These are phyloP conservation scores for Kwoniella newhampshirensis DNA, from an alignment of 768 basidiomycete species.

Conservation along the genomic window DNA sequence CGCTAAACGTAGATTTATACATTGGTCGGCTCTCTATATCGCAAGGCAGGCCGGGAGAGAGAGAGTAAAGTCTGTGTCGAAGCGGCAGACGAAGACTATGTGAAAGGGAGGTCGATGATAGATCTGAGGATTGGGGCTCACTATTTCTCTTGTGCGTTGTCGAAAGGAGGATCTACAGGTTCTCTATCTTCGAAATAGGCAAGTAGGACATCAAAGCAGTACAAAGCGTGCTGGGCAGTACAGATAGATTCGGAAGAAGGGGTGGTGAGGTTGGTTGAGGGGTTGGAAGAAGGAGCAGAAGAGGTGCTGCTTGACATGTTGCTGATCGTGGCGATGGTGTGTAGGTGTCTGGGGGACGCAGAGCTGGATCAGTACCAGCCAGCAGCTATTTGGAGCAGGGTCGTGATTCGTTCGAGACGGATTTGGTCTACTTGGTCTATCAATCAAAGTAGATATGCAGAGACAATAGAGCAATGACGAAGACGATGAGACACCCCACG, in stretches of 20 bases:
- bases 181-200: conserved; percentile 56
- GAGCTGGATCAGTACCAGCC: too few species aligned
- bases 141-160: conserved; percentile 68
- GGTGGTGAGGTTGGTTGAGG: conserved; percentile 8
- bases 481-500: too few species aligned
- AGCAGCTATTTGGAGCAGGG: too few species aligned
- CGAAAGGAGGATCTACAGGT: conserved; percentile 65
- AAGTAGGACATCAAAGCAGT: conserved; percentile 55
- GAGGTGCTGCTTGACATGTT: not conserved
- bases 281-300: not conserved
- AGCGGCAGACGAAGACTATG: too few species aligned
- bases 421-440: too few species aligned
- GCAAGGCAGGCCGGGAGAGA: not conserved
- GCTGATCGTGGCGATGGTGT: not conserved
- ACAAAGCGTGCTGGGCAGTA: conserved; percentile 48
- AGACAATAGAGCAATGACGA: too few species aligned
- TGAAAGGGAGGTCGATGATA: too few species aligned
- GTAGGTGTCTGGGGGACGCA: too few species aligned
- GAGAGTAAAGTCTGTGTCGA: conserved; percentile 11
- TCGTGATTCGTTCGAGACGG: too few species aligned
- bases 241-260: conserved; percentile 19
- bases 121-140: conserved; percentile 58
- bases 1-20: conserved; percentile 58
- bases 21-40: too few species aligned
- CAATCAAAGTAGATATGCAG: too few species aligned